Base-by-base conservation (phyloP, 176 grass and related monocot genomes). In the Tillandsia leiboldiana region DNA sequence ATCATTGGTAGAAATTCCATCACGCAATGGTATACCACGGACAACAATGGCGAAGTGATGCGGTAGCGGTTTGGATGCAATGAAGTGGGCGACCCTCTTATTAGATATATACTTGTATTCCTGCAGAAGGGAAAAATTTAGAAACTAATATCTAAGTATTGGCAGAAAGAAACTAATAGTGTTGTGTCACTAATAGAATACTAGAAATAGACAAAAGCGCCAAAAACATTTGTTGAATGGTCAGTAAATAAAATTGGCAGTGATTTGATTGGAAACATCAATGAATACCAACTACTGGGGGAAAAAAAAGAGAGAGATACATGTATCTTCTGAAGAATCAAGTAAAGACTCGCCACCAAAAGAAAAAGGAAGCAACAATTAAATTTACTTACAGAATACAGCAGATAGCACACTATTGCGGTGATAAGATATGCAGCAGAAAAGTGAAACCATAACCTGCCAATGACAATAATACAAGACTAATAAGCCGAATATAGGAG, bases 361-460 rank as follows among this genome's bases (percentile, higher is more conserved):
- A 68, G 1, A 58, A 53, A 26, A 71, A 78, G 0, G 8, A 20
- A 52, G 33, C 33, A 42, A 42, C 33, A 42, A 42, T 18, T 17
- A 61, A 61, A 18, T 66, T 75, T 68, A 83, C 89, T 93, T 87
- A 99, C 89, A 79, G 68, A 49, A 75, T 92, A 97, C 52, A 99
- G 84, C 4, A 99, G 84, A 74, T 82, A 99, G 79, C 94, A 99
- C 51, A 81, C 26, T 81, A 90, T 68, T 85, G 66, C 80, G 61
- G 89, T 99, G 74, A 99, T 75, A 53, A 90, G 67, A 77, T 99
- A 99, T 54, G 85, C 75, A 53, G 89, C 89, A 70, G 84, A 90
- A 74, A 99, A 99, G 74, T 99, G 94, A 78, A 92, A 86, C 94
- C 94, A 99, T 58, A 99, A 90, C 81, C 94, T 93, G 94, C 15